phyloP scores from a whole-genome alignment of 1,284 basidiomycete genomes.

The Sporisorium exsertum region DNA sequence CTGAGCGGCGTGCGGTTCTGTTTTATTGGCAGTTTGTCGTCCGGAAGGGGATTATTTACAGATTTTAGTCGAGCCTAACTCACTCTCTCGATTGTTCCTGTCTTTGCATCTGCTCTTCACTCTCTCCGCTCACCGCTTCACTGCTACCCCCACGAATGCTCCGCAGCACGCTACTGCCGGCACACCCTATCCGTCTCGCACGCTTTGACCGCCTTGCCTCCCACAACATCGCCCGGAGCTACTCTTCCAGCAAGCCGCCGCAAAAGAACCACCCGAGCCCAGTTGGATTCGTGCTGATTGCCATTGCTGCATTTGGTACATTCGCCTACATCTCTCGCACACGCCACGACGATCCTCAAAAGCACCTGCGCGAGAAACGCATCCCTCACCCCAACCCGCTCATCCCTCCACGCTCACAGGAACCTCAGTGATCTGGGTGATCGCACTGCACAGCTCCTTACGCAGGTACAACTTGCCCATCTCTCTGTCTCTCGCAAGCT shows the following conservation, averaged over 20 bases:
- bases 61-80: no score
- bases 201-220: conserved; percentile 36
- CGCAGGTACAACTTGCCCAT: not conserved
- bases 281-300: conserved; percentile 55
- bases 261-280: conserved; percentile 55
- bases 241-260: conserved; percentile 18
- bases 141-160: conserved; percentile 30
- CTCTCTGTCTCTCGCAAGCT: conserved; percentile 16
- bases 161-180: conserved; percentile 12
- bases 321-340: conserved; percentile 57
- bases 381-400: conserved; percentile 65
- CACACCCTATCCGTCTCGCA: conserved; percentile 22
- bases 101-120: not conserved
- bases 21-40: not conserved
- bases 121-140: not conserved
- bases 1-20: not conserved
- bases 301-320: conserved; percentile 54
- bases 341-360: conserved; percentile 57
- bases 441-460: not conserved
- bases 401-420: conserved; percentile 56
- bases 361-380: conserved; percentile 54
- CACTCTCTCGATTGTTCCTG: not conserved
- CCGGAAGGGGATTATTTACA: conserved; percentile 1
- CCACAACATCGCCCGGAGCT: conserved; percentile 12
- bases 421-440: conserved; percentile 36